Percentiles rank a stretch among this genome's conserved stretches.
Conservation (phyloP, 805 yeast genomes). For the Kodamaea laetipori region DNA sequence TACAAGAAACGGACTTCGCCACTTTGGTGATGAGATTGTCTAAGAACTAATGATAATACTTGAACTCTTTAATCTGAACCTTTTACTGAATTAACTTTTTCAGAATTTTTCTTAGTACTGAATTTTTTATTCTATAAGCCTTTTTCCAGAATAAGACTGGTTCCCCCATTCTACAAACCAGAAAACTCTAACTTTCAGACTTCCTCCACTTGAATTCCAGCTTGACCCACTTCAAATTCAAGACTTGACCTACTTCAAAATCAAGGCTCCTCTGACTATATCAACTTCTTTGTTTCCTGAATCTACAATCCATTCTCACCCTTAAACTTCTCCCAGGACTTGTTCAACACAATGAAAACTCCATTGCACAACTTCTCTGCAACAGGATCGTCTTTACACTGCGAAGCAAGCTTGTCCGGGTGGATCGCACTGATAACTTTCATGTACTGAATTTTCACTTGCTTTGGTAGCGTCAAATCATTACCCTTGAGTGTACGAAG, state of each 20-base stretch:
- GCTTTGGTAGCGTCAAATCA: constrained; percentile 85
- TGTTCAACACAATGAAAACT: constrained; percentile 79
- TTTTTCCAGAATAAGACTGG: no score
- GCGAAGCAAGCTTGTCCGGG: constrained; percentile 70
- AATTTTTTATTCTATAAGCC: no score
- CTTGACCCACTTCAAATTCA: not conserved
- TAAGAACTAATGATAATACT: no score
- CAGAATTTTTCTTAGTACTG: no score
- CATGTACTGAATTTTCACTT: constrained; percentile 83
- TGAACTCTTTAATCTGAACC: no score
- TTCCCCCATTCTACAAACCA: no score
- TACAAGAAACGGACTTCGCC: no score
- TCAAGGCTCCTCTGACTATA: not conserved
- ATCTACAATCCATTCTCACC: constrained; percentile 18
- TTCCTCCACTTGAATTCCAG: not conserved
- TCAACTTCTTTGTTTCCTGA: not conserved
- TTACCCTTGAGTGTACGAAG: constrained; percentile 43
- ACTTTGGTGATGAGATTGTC: no score
- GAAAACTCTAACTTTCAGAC: no score
- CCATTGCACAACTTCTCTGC: constrained; percentile 82
- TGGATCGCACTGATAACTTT: constrained; percentile 77
- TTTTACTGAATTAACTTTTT: no score
- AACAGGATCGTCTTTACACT: constrained; percentile 52
- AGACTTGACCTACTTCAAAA: not conserved
- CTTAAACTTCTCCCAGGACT: constrained; percentile 59